Evolutionary conservation across 1,139 yeast species (phyloP), one percentile per base, ranked within the genome.

Genomic region (Blastobotrys persicus): DNA sequence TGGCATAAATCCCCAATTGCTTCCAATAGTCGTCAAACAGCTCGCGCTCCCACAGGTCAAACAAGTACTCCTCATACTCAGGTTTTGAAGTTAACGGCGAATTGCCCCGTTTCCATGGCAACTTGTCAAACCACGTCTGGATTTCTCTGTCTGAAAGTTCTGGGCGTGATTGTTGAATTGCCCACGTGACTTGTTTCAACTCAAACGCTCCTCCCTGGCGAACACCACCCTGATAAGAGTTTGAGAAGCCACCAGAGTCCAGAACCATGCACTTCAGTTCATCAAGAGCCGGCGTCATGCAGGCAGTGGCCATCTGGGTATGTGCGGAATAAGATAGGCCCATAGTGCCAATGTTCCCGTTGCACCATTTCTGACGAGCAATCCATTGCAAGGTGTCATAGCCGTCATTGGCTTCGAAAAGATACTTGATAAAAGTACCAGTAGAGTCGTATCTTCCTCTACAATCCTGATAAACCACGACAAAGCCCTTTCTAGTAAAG

Each of bases 161-260:
- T 26, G 26, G 44, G 18, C 32, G 31, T 3, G 47, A 39, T 37
- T 47, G 50, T 14, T 44, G 18, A 11, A 44, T n/a, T 9, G 46
- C 50, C 50, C 50, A 47, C 12, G 47, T 47, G 2, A 35, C 47
- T 28, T 47, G 50, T 31, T 47, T 47, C 20, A 47, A 11, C 32
- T 47, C 50, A 23, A 32, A 47, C 9, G 50, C 50, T 4, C 50
- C 50, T 3, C 50, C 50, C 20, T 47, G 50, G 6, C 50, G 42
- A 23, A 47, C 37, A 6, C 50, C 50, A 9, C 42, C 42, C 12
- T 28, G 39, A 26, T 14, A 47, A 4, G 48, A 23, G 31, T 44
- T 44, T 18, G 47, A 43, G 23, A 47, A 47, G 5, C 50, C 50
- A n/a, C 50, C 50, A 17, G 47, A 42, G 26, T 47, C 50, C 12